Evolutionary conservation across 2,329 filamentous ascomycete species (phyloP).

Genomic region (Scorias spongiosa): DNA sequence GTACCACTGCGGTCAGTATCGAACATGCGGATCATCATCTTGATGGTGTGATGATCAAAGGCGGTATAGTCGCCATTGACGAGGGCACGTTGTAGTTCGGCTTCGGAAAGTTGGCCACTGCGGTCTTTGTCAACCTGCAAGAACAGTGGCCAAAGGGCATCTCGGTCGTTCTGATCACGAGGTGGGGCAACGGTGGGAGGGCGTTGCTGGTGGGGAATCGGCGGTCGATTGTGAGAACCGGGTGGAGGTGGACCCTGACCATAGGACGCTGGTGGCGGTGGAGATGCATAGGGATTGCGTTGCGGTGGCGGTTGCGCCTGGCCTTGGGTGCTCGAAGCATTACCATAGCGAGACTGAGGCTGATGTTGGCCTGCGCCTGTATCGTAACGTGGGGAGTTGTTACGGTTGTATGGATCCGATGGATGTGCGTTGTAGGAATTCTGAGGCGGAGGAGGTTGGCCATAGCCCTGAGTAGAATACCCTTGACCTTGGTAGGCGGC

Average conservation of each 20-base stretch:
- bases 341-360: neutral
- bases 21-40: constrained; percentile 99
- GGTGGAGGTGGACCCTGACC: constrained; percentile 37
- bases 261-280: constrained; percentile 35
- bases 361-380: constrained; percentile 19
- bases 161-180: constrained; percentile 49
- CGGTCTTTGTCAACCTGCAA: constrained; percentile 77
- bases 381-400: constrained; percentile 20
- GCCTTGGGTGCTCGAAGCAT: constrained; percentile 8
- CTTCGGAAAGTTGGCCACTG: constrained; percentile 69
- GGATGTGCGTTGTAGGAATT: constrained; percentile 11
- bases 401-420: constrained; percentile 16
- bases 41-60: constrained; percentile 85
- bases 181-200: constrained; percentile 34
- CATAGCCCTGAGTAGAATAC: constrained; percentile 22
- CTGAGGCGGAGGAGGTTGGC: constrained; percentile 13
- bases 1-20: constrained; percentile 78
- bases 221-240: constrained; percentile 51
- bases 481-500: constrained; percentile 17
- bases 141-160: constrained; percentile 66
- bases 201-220: constrained; percentile 29
- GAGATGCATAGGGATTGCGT: constrained; percentile 22
- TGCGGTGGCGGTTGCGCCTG: constrained; percentile 12
- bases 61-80: constrained; percentile 94
- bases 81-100: constrained; percentile 73